Conservation (phyloP, 2,329 filamentous ascomycete genomes). For the Exophiala lecanii-corni region DNA sequence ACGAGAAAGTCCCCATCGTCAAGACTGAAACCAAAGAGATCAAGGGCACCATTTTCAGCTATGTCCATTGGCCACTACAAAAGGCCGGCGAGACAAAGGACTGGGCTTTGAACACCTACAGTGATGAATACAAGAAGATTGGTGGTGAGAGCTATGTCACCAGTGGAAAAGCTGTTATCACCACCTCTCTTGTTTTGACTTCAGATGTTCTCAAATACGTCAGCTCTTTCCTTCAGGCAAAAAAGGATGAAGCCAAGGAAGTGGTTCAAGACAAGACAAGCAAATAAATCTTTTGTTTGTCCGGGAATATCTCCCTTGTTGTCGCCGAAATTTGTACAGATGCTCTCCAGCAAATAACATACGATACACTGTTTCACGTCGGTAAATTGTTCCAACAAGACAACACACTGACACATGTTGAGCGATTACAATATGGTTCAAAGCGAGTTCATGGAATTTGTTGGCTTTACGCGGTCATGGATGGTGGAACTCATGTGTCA, state of each 20-base stretch:
- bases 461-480: too few species aligned
- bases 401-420: too few species aligned
- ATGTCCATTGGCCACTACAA: slow-evolving; percentile 60
- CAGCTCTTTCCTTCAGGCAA: slow-evolving; percentile 53
- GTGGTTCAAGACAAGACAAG: slow-evolving; percentile 27
- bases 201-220: slow-evolving; percentile 61
- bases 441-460: too few species aligned
- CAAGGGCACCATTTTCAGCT: slow-evolving; percentile 57
- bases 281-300: slow-evolving; percentile 10
- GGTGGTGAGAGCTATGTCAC: slow-evolving; percentile 58
- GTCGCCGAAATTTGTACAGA: slow-evolving; percentile 9
- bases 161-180: slow-evolving; percentile 64
- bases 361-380: slow-evolving; percentile 10
- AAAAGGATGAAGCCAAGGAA: slow-evolving; percentile 60
- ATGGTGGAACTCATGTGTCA: too few species aligned
- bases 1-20: slow-evolving; percentile 66
- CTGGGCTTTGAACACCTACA: slow-evolving; percentile 41
- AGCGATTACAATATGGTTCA: too few species aligned
- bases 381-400: neutral
- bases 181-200: slow-evolving; percentile 62
- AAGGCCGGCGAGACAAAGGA: slow-evolving; percentile 55
- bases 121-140: slow-evolving; percentile 44
- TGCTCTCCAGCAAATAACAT: slow-evolving; percentile 3
- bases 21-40: slow-evolving; percentile 72
- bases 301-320: neutral